These are phyloP conservation scores for Saturnispora bothae DNA, from an alignment of 805 yeast genomes.

Conservation along the genomic window DNA sequence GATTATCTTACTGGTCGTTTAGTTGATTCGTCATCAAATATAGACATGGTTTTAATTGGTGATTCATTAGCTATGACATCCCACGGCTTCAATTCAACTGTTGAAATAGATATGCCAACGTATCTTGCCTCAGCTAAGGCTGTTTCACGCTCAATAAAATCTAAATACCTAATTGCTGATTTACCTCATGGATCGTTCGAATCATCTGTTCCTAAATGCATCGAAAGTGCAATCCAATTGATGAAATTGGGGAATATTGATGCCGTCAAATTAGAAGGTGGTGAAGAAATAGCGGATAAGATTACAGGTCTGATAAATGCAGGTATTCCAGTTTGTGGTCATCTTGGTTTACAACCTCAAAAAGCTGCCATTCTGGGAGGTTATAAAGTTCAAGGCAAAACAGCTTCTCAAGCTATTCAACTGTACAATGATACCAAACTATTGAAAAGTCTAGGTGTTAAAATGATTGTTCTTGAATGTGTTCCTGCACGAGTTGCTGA, in stretches of 20 bases:
- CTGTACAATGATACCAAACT: constrained; percentile 58
- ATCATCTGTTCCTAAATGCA: constrained; percentile 48
- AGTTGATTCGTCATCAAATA: constrained; percentile 50
- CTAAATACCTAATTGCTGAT: constrained; percentile 70
- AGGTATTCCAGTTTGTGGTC: constrained; percentile 89
- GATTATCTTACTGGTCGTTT: constrained; percentile 69
- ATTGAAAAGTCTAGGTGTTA: constrained; percentile 68
- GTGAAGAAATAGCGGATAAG: constrained; percentile 43
- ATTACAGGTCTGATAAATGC: constrained; percentile 45
- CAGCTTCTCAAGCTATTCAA: constrained; percentile 41
- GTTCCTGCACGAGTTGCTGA: constrained; percentile 66
- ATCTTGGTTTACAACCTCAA: constrained; percentile 89
- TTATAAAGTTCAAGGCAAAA: constrained; percentile 74
- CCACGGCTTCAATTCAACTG: constrained; percentile 69
- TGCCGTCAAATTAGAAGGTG: constrained; percentile 83
- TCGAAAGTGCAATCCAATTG: constrained; percentile 43
- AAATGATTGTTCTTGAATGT: constrained; percentile 71
- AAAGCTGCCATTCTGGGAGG: constrained; percentile 73
- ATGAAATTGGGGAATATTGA: constrained; percentile 50
- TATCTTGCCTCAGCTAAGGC: constrained; percentile 68
- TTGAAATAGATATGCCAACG: constrained; percentile 68
- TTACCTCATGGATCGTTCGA: constrained; percentile 87
- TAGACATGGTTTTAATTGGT: constrained; percentile 73
- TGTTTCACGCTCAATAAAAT: constrained; percentile 57
- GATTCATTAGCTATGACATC: constrained; percentile 92